Evolutionary conservation across 139 green algal species (phyloP), one percentile per base, ranked within the genome.

Genomic region (Chlamydomonas incerta): DNA sequence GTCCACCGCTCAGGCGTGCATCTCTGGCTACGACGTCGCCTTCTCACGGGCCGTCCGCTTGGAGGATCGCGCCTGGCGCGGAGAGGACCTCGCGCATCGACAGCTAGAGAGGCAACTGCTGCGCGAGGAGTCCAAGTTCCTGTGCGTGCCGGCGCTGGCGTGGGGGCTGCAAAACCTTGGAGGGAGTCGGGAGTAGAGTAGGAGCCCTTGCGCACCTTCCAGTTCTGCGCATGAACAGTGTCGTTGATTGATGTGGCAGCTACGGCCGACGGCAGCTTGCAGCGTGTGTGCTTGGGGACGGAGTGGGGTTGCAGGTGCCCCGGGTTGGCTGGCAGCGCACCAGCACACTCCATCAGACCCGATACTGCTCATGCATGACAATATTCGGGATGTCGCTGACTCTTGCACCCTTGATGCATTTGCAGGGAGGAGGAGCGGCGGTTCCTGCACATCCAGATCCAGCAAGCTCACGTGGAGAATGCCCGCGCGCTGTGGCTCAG

Each of bases 401-500:
- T n/a, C n/a, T n/a, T n/a, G n/a, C n/a, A n/a, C n/a, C n/a, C n/a
- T 4, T 31, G 3, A 20, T 68, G 26, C 23, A 9, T 33, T 13
- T 18, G 46, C 87, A 94, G 91, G 72, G 63, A 87, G 23, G 69
- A 90, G 52, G 74, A 93, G 81, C 73, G 76, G 0, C 34, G 63
- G 18, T 97, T 92, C 92, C 69, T 90, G 6, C 41, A 52, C 2
- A 63, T 91, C 20, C 93, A 97, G 81, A 46, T 96, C 26, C 72
- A 94, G 81, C 94, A 97, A 88, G 65, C 90, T 10, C 72, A 90
- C 31, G 76, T 97, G 37, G 93, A 96, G 62, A 96, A 96, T 81
- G 93, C 93, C 2, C 83, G 94, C 14, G 87, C 88, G n/a, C 57
- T 96, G 18, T 95, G 92, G 92, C 69, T 72, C 26, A 79, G 90